Percentiles rank a stretch among this genome's conserved stretches.
These are phyloP conservation scores for Arthrobotrys sinensis DNA, from an alignment of 2,329 filamentous ascomycete species.

Conservation along the genomic window DNA sequence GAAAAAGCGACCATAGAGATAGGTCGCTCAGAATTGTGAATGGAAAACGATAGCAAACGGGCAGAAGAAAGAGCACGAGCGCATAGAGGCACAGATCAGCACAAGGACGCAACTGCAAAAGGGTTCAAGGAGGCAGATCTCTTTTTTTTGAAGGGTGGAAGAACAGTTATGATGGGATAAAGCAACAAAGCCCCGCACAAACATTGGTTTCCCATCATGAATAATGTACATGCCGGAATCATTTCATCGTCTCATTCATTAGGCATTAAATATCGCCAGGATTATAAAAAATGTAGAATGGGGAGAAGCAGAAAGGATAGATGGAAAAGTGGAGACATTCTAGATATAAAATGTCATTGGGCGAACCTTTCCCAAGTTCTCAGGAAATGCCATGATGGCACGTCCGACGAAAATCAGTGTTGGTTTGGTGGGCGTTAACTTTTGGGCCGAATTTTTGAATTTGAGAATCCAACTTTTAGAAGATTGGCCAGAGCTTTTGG, in stretches of 20 bases:
- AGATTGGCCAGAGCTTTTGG: slow-evolving; percentile 32
- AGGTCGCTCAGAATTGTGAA: slow-evolving; percentile 41
- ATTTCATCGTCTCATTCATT: slow-evolving; percentile 46
- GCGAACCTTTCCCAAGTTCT: slow-evolving; percentile 31
- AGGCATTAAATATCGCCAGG: slow-evolving; percentile 57
- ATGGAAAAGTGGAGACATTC: slow-evolving; percentile 15
- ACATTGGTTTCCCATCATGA: slow-evolving; percentile 46
- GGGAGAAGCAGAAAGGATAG: slow-evolving; percentile 12
- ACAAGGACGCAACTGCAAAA: slow-evolving; percentile 28
- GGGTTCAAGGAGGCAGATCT: slow-evolving; percentile 13
- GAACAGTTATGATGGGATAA: slow-evolving; percentile 31
- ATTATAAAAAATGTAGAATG: slow-evolving; percentile 33
- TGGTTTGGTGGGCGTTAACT: slow-evolving; percentile 12
- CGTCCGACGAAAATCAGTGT: slow-evolving; percentile 24
- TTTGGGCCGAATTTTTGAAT: slow-evolving; percentile 32
- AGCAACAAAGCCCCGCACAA: slow-evolving; percentile 18
- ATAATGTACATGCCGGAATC: slow-evolving; percentile 52
- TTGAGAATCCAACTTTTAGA: slow-evolving; percentile 49
- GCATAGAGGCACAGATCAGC: slow-evolving; percentile 40
- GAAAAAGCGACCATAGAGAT: slow-evolving; percentile 9
- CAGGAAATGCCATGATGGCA: slow-evolving; percentile 3
- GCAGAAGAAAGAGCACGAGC: slow-evolving; percentile 25
- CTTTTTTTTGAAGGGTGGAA: slow-evolving; percentile 43
- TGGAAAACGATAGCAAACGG: slow-evolving; percentile 22
- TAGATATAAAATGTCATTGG: slow-evolving; percentile 47